Conservation (phyloP, 345 rosid genomes). For the Orychophragmus violaceus region DNA sequence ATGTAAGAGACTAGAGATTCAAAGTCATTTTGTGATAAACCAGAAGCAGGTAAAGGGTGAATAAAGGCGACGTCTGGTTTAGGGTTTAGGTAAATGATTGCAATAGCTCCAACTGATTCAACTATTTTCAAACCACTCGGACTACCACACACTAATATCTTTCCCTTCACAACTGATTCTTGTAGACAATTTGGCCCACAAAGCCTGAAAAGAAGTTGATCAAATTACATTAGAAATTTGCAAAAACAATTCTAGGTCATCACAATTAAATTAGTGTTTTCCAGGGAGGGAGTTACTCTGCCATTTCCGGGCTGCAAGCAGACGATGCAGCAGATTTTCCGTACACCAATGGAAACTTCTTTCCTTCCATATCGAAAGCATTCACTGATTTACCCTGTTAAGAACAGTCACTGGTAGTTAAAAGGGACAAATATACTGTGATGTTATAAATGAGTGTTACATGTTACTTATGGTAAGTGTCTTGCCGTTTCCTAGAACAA, state of each 20-base stretch:
- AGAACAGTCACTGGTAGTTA: background rate
- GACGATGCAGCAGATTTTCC: constrained; percentile 12
- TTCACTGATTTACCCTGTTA: constrained; percentile 40
- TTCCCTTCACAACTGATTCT: constrained; percentile 23
- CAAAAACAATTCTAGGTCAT: background rate
- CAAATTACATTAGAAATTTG: background rate
- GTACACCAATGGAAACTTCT: constrained; percentile 23
- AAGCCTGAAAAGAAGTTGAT: background rate
- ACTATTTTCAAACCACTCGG: background rate
- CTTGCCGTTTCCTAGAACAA: constrained; percentile 37
- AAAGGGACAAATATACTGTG: background rate
- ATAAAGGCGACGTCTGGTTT: background rate
- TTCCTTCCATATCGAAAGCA: constrained; percentile 25
- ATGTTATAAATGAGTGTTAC: background rate
- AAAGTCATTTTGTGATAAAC: too few species aligned
- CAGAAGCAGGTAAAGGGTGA: too few species aligned
- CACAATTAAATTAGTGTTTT: background rate
- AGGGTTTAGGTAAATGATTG: background rate
- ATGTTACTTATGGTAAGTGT: constrained; percentile 33
- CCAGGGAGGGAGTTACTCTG: background rate
- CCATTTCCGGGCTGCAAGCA: background rate
- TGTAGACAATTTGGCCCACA: constrained; percentile 4
- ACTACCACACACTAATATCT: constrained; percentile 31
- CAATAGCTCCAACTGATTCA: too few species aligned
- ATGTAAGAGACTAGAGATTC: too few species aligned